Conservation (phyloP, 1,139 yeast genomes). For the Lodderomyces parapsilosis region DNA sequence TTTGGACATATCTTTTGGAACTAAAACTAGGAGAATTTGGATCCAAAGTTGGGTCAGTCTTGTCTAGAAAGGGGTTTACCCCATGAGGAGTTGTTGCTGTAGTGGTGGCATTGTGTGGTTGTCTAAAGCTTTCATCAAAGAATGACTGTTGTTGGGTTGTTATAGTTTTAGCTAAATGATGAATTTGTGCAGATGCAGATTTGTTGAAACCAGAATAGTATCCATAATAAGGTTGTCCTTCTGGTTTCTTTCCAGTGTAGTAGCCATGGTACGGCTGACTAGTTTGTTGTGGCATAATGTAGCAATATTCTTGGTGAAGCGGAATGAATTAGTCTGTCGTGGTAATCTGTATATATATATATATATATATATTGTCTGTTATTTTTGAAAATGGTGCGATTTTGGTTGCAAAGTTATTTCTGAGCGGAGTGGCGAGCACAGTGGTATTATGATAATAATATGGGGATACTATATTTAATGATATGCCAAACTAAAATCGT, state of each 20-base stretch:
- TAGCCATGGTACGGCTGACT: slow-evolving; percentile 12
- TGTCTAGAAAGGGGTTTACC: slow-evolving; percentile 14
- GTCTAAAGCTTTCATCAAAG: slow-evolving; percentile 8
- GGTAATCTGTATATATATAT: no score
- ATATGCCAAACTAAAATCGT: no score
- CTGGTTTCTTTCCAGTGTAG: slow-evolving; percentile 9
- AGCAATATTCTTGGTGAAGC: no score
- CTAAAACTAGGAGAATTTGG: slow-evolving; percentile 12
- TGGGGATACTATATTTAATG: no score
- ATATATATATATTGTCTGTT: no score
- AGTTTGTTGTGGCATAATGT: not conserved
- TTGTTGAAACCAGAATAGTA: slow-evolving; percentile 14
- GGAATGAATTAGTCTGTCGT: no score
- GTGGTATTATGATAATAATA: no score
- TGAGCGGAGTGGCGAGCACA: no score
- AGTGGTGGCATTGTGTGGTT: not conserved
- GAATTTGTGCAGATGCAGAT: slow-evolving; percentile 13
- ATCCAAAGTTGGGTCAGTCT: slow-evolving; percentile 14
- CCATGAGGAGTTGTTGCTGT: slow-evolving; percentile 9
- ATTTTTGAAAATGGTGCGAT: no score
- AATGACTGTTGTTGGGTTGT: slow-evolving; percentile 8
- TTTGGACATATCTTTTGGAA: slow-evolving; percentile 58
- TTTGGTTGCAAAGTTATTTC: no score
- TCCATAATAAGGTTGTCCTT: slow-evolving; percentile 15
- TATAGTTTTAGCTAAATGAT: slow-evolving; percentile 12